Percentiles rank a stretch among this genome's conserved stretches.
These are phyloP conservation scores for Globisporangium nunn DNA, from an alignment of 352 stramenopile species.

Conservation along the genomic window DNA sequence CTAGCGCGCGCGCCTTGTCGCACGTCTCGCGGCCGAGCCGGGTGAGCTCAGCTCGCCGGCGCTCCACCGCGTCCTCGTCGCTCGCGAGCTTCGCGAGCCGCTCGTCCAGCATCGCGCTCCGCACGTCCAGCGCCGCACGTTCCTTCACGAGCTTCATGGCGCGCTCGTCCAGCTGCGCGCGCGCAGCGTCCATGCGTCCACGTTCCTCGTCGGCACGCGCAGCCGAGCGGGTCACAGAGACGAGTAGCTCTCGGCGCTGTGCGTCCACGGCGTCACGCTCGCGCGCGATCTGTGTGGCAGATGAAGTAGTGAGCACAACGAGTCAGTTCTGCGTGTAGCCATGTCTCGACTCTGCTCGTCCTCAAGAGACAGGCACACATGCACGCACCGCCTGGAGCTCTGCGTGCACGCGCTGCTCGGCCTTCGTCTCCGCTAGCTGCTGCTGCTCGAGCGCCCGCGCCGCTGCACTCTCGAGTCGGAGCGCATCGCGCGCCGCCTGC, in stretches of 20 bases:
- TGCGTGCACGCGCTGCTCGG: conserved; percentile 52
- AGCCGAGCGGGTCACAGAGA: conserved; percentile 38
- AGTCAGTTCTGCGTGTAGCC: neutral
- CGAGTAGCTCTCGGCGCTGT: conserved; percentile 60
- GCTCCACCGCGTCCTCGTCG: conserved; percentile 37
- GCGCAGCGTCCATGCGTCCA: conserved; percentile 49
- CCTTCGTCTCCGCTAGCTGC: conserved; percentile 40
- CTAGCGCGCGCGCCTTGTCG: conserved; percentile 43
- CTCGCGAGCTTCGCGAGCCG: conserved; percentile 37
- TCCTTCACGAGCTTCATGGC: conserved; percentile 56
- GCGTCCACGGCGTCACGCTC: conserved; percentile 69
- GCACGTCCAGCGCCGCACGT: conserved; percentile 42
- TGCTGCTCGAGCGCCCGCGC: conserved; percentile 23
- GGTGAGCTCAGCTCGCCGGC: conserved; percentile 42
- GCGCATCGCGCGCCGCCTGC: conserved; percentile 28
- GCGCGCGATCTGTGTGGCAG: conserved; percentile 31
- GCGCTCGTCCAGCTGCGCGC: conserved; percentile 46
- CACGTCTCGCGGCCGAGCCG: conserved; percentile 56
- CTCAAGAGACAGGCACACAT: neutral
- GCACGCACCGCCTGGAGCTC: conserved; percentile 41
- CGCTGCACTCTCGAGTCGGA: conserved; percentile 34
- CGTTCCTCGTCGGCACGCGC: conserved; percentile 64
- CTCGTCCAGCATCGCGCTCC: conserved; percentile 38
- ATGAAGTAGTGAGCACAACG: neutral
- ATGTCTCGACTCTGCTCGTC: neutral